Conservation (phyloP, 345 rosid species). For the Excoecaria cochinchinensis region DNA sequence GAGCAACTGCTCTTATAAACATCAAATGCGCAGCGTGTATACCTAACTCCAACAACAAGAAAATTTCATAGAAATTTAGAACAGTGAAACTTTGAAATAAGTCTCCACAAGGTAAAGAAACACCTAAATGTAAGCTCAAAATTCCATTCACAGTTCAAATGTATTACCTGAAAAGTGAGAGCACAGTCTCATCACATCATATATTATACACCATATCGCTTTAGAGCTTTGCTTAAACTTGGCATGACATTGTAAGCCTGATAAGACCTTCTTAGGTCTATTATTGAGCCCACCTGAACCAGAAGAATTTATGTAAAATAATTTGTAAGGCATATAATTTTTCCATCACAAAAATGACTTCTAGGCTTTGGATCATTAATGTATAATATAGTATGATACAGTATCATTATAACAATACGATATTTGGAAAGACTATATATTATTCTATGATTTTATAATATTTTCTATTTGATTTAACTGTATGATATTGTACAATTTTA, state of each 20-base stretch:
- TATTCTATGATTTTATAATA: no score
- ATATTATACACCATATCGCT: constrained; percentile 70
- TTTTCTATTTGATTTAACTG: no score
- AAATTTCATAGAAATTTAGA: neutral
- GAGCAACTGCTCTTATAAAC: constrained; percentile 13
- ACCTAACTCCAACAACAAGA: neutral
- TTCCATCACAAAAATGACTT: neutral
- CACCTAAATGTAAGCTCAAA: neutral
- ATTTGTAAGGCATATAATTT: neutral
- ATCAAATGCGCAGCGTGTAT: neutral
- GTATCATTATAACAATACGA: no score
- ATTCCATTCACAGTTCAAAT: neutral
- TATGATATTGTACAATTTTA: no score
- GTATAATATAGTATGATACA: no score
- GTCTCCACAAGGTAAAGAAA: constrained; percentile 4
- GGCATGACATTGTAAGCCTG: constrained; percentile 98
- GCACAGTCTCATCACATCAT: constrained; percentile 9
- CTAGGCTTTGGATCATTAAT: no score
- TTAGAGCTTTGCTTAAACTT: constrained; percentile 80
- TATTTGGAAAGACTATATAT: no score
- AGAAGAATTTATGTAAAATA: constrained; percentile 7
- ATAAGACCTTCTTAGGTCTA: constrained; percentile 93
- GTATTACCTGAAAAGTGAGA: constrained; percentile 15
- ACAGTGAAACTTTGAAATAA: neutral
- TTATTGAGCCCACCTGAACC: constrained; percentile 88